Evolutionary conservation across 2,329 filamentous ascomycete genomes (phyloP), one percentile per base, ranked within the genome.

Genomic region (Claviceps sp.): DNA sequence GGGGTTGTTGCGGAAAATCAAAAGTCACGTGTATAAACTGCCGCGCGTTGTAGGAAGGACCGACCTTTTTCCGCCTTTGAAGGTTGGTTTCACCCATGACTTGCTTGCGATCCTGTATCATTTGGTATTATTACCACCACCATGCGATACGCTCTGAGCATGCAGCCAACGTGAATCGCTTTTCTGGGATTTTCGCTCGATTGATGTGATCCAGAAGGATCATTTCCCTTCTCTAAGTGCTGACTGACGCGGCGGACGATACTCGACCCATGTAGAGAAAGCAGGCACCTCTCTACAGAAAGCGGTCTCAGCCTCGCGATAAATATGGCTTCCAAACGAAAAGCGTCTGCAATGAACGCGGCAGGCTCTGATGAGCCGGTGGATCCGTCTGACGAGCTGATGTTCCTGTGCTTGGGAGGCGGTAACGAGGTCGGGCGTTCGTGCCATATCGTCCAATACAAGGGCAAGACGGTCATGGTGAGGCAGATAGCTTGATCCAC

Each of bases 401-500:
- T 89, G 72, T 98, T 98, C 63, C 78, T 95, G 51, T 94, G 88
- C 62, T 74, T 98, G 40, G 93, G 93, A 55, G 93, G 93, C 55
- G 93, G 93, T 59, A 97, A 96, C 67, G 93, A 98, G 70, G 93
- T 98, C 56, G 93, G 93, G 51, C 79, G 93, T 58, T 97, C 93
- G 58, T 97, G 93, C 68, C 93, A 98, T 66, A 95, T 98, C 61
- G 83, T 98, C 55, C 89, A 97, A 64, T 98, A 98, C 78, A 98
- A 97, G 71, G 93, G 93, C 56, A 98, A 98, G 70, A 97, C 91
- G 5, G 88, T 98, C 59, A 98, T 98, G 93, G 89, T 94, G 73
- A 61, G 63, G 50, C 20, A 46, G 20, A 24, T 14, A 2, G 11
- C 14, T 20, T 5, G 26, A 34, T 40, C 22, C 24, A 20, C 37